Evolutionary conservation across 176 grass and related monocot species (phyloP).

Genomic region (Cenchrus purpureus): DNA sequence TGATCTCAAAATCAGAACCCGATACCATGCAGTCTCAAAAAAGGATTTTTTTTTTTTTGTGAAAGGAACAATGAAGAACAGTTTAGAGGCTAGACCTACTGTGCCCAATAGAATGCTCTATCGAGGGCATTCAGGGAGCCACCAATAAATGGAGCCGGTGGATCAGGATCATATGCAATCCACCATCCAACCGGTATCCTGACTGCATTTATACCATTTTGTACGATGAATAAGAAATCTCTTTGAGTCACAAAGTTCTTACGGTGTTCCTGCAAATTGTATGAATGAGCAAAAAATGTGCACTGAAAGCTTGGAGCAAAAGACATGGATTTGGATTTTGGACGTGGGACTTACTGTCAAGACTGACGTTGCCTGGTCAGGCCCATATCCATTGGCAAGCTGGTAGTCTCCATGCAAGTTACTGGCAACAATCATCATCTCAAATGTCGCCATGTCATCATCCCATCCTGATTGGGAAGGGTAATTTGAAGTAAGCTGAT

Average conservation of each 20-base stretch:
- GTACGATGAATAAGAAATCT: slow-evolving; percentile 71
- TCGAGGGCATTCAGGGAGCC: slow-evolving; percentile 77
- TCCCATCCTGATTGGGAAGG: slow-evolving; percentile 75
- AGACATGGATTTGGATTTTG: slow-evolving; percentile 23
- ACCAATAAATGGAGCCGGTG: slow-evolving; percentile 79
- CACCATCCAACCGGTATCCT: slow-evolving; percentile 97
- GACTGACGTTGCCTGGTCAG: slow-evolving; percentile 48
- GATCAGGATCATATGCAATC: slow-evolving; percentile 88
- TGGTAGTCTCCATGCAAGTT: slow-evolving; percentile 90
- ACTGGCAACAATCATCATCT: slow-evolving; percentile 73
- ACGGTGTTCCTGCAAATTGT: slow-evolving; percentile 61
- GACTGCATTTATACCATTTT: slow-evolving; percentile 74
- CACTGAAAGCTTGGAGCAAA: neutral
- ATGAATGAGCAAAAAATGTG: slow-evolving; percentile 2
- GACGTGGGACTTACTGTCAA: slow-evolving; percentile 64
- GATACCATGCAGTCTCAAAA: slow-evolving; percentile 37
- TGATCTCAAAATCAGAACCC: slow-evolving; percentile 51
- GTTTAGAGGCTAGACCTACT: slow-evolving; percentile 70
- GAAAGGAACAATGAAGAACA: slow-evolving; percentile 35
- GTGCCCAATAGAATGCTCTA: slow-evolving; percentile 85
- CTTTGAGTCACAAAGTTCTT: slow-evolving; percentile 74
- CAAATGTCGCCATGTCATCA: slow-evolving; percentile 70
- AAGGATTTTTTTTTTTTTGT: neutral
- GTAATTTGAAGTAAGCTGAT: slow-evolving; percentile 67
- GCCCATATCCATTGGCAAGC: slow-evolving; percentile 81